Conservation (phyloP, 129 eudicot genomes). For the Smallanthus sonchifolius region DNA sequence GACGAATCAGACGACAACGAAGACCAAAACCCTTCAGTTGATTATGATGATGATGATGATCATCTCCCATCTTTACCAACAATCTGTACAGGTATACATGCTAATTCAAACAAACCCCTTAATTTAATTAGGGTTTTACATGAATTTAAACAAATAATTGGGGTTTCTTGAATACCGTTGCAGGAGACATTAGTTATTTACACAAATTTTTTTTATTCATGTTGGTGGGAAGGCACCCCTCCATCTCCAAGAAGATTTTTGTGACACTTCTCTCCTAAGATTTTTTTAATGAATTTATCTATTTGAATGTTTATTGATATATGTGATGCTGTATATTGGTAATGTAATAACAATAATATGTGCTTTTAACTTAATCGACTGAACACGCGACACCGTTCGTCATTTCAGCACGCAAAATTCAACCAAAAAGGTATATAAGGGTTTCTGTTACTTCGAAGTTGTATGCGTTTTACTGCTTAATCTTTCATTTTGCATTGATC, state of each 20-base stretch:
- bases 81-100: constrained; percentile 73
- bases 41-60: neutral
- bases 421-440: too few relatives aligned
- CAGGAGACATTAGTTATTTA: constrained; percentile 94
- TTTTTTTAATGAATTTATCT: neutral
- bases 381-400: too few relatives aligned
- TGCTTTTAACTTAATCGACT: too few relatives aligned
- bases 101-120: neutral
- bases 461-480: too few relatives aligned
- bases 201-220: constrained; percentile 89
- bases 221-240: constrained; percentile 92
- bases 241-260: constrained; percentile 95
- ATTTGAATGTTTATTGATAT: neutral
- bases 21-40: constrained; percentile 20
- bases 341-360: too few relatives aligned
- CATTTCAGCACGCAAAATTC: too few relatives aligned
- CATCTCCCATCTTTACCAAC: constrained; percentile 81
- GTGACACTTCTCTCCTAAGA: constrained; percentile 97
- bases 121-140: neutral
- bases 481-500: too few relatives aligned
- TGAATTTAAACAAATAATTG: neutral
- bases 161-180: constrained; percentile 12
- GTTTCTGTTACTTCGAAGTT: too few relatives aligned
- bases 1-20: too few relatives aligned
- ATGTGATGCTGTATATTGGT: neutral